phyloP scores from a whole-genome alignment of 495 filamentous ascomycete species.

The Tuber aestivum region DNA sequence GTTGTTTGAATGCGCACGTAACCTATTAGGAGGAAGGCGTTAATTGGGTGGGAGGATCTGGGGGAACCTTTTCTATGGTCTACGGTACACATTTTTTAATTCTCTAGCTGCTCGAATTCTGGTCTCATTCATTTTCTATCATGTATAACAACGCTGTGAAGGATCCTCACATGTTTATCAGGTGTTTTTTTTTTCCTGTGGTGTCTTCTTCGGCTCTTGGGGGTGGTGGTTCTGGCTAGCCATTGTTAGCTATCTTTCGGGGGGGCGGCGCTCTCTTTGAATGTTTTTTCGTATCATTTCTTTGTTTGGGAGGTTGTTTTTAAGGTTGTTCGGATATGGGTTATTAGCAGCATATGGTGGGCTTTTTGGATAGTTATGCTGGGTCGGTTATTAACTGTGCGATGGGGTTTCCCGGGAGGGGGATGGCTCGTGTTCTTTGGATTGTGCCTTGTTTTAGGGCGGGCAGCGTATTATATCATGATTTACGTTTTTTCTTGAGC shows the following conservation, averaged over 20 bases:
- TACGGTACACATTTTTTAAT: neutral
- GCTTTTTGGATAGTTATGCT: no score
- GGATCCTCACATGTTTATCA: neutral
- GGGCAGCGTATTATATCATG: no score
- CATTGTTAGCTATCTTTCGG: no score
- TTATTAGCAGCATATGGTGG: neutral
- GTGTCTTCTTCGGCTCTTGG: neutral
- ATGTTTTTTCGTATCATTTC: neutral
- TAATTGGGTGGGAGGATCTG: neutral
- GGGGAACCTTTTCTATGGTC: neutral
- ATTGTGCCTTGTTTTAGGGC: no score
- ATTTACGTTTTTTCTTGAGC: no score
- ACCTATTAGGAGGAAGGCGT: neutral
- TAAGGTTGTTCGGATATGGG: neutral
- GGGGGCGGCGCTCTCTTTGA: no score
- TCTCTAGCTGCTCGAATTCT: fast-evolving
- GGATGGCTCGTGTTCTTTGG: neutral
- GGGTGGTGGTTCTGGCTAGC: neutral
- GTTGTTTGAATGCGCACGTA: no score
- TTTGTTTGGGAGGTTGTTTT: neutral
- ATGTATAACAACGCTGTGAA: neutral
- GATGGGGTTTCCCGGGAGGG: neutral
- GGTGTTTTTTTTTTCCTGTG: neutral
- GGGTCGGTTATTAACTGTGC: no score
- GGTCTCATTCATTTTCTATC: neutral